phyloP scores from a whole-genome alignment of 306 rosid species.

The Prosopis cineraria region DNA sequence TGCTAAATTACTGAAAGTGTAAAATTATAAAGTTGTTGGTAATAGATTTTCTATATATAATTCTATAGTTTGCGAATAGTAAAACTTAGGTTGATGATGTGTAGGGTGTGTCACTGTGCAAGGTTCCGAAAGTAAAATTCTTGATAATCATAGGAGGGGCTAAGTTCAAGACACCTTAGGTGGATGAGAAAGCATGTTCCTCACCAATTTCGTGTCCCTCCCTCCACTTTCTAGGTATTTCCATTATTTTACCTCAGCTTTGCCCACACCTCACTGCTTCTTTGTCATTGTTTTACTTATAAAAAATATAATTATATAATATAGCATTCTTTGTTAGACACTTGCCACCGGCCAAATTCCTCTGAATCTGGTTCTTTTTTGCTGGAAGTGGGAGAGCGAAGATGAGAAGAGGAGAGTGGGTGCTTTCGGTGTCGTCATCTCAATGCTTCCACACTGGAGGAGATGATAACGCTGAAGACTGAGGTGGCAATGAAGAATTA shows the following conservation, averaged over 20 bases:
- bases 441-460: too few relatives aligned
- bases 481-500: too few relatives aligned
- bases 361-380: not conserved
- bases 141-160: conserved; percentile 86
- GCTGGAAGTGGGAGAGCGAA: too few relatives aligned
- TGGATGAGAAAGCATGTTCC: conserved; percentile 66
- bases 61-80: not conserved
- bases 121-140: conserved; percentile 70
- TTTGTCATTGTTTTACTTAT: not conserved
- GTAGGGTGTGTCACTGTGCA: conserved; percentile 73
- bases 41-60: not conserved
- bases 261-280: not conserved
- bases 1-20: too few relatives aligned
- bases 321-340: too few relatives aligned
- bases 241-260: not conserved
- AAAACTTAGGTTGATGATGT: not conserved
- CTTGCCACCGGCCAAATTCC: not conserved
- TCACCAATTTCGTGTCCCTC: conserved; percentile 58
- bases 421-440: too few relatives aligned
- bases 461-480: too few relatives aligned
- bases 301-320: too few relatives aligned
- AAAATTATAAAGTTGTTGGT: too few relatives aligned
- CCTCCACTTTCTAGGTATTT: conserved; percentile 82
- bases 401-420: too few relatives aligned
- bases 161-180: conserved; percentile 44